These are phyloP conservation scores for Murraya paniculata DNA, from an alignment of 345 rosid species.

Conservation along the genomic window DNA sequence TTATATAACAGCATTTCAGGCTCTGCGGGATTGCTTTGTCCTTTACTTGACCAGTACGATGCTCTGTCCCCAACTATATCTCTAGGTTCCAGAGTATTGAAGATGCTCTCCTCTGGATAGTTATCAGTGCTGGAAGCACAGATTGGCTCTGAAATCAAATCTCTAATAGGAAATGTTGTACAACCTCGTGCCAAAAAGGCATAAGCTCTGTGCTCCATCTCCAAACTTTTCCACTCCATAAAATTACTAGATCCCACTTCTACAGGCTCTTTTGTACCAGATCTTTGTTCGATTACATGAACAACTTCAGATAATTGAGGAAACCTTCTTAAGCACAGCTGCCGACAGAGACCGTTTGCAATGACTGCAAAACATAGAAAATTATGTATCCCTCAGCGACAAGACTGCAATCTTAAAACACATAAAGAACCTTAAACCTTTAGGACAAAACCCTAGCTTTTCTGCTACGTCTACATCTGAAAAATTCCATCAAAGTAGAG, in stretches of 20 bases:
- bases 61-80: slow-evolving; percentile 46
- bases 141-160: slow-evolving; percentile 59
- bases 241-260: slow-evolving; percentile 55
- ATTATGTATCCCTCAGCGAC: neutral
- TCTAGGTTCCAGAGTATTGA: slow-evolving; percentile 59
- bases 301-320: slow-evolving; percentile 50
- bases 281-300: slow-evolving; percentile 39
- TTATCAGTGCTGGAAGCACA: slow-evolving; percentile 93
- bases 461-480: neutral
- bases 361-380: slow-evolving; percentile 46
- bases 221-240: slow-evolving; percentile 42
- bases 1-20: slow-evolving; percentile 89
- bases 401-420: neutral
- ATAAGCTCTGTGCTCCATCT: slow-evolving; percentile 69
- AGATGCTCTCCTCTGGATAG: slow-evolving; percentile 71
- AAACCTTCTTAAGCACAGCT: slow-evolving; percentile 65
- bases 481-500: neutral
- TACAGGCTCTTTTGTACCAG: slow-evolving; percentile 12
- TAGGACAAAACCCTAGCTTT: neutral
- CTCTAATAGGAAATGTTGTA: slow-evolving; percentile 31
- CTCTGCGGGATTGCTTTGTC: slow-evolving; percentile 57
- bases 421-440: neutral
- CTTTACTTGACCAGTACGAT: slow-evolving; percentile 95
- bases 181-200: slow-evolving; percentile 56
- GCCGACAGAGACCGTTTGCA: slow-evolving; percentile 53